Percentiles rank a stretch among this genome's conserved stretches.
Conservation (phyloP, 306 rosid genomes). For the Gynostemma pentaphyllum region DNA sequence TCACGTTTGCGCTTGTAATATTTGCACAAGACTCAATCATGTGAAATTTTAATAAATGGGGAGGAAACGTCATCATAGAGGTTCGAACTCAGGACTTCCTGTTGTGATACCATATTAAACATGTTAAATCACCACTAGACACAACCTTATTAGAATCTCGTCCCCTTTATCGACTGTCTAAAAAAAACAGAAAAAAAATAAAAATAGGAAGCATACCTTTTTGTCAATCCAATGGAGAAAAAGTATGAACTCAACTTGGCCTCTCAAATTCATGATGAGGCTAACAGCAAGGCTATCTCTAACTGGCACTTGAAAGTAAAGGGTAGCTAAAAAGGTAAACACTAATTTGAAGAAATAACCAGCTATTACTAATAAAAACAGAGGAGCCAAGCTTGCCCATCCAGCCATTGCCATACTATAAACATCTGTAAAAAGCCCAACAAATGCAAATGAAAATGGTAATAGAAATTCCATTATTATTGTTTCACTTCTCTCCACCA, state of each 20-base stretch:
- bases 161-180: neutral
- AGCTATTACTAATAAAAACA: constrained; percentile 25
- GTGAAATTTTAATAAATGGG: too few species aligned
- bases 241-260: constrained; percentile 49
- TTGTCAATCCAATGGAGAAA: constrained; percentile 63
- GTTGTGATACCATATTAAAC: too few species aligned
- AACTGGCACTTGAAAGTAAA: constrained; percentile 30
- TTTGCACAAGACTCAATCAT: too few species aligned
- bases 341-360: constrained; percentile 34
- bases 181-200: neutral
- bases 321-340: constrained; percentile 17
- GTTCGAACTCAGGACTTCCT: too few species aligned
- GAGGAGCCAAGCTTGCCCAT: constrained; percentile 34
- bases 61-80: too few species aligned
- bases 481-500: constrained; percentile 30
- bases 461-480: constrained; percentile 34
- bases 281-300: constrained; percentile 44
- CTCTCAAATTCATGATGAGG: constrained; percentile 49
- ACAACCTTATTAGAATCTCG: too few species aligned
- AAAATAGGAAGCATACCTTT: constrained; percentile 20
- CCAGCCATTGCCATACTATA: constrained; percentile 15
- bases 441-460: constrained; percentile 44
- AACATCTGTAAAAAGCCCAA: constrained; percentile 41
- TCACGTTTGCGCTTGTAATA: too few species aligned
- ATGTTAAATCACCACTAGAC: too few species aligned